Percentiles rank a stretch among this genome's conserved stretches.
Evolutionary conservation across 768 basidiomycete species (phyloP).

Genomic region (Tricholoma hemisulphureum): DNA sequence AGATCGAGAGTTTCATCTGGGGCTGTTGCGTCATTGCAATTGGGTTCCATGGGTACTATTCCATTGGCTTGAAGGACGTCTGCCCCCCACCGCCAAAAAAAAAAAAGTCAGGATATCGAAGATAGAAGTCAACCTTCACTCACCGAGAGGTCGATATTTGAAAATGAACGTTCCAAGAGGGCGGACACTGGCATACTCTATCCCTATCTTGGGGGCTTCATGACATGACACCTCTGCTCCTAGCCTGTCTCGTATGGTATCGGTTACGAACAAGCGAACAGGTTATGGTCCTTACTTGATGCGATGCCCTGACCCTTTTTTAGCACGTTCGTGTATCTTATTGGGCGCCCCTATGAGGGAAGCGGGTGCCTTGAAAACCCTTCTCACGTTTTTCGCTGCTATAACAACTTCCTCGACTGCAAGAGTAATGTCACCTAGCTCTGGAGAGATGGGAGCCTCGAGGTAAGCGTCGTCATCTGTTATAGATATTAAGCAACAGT

Average conservation of each 20-base stretch:
- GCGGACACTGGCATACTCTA: neutral
- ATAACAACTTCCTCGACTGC: constrained; percentile 2
- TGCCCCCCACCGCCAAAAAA: too few relatives aligned
- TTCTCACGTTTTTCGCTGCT: neutral
- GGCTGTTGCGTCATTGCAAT: neutral
- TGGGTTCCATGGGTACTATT: constrained; percentile 5
- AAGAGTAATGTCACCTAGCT: constrained; percentile 16
- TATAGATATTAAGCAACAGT: too few relatives aligned
- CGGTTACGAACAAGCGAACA: neutral
- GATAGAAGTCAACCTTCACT: neutral
- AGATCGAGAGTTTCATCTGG: neutral
- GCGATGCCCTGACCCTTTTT: constrained; percentile 1
- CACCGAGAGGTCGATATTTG: constrained; percentile 19
- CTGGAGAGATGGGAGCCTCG: neutral
- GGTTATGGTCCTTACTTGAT: neutral
- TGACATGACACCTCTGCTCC: neutral
- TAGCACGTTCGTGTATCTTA: constrained; percentile 4
- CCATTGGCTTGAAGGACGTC: constrained; percentile 13
- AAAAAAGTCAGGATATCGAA: too few relatives aligned
- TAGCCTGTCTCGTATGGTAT: neutral
- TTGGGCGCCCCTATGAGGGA: neutral
- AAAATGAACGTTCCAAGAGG: neutral
- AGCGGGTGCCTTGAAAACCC: neutral
- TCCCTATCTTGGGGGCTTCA: neutral
- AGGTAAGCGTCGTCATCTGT: constrained; percentile 22